Evolutionary conservation across 768 basidiomycete species (phyloP), one percentile per base, ranked within the genome.

Genomic region (Boletus bicolor): DNA sequence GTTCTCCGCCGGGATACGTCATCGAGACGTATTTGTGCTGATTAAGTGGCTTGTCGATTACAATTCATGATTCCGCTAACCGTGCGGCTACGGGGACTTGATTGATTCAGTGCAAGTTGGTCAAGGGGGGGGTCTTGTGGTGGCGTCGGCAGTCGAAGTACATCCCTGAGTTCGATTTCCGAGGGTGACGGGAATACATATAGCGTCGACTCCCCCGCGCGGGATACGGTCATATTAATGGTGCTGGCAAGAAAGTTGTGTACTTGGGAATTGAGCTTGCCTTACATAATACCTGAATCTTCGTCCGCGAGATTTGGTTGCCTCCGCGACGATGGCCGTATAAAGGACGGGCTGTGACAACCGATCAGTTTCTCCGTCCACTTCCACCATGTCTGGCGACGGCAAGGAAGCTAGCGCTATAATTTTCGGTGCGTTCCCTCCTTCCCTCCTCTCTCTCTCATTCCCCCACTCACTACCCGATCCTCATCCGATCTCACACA

Each of bases 351-450:
- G 38, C 15, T 42, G 44, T 51, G 57, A 65, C 58, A 41, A 69
- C 63, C 57, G 63, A 71, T 67, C 63, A 53, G 38, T 38, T 26
- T 50, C 49, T 44, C 42, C 49, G 41, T 53, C 35, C 55, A 53
- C 53, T 28, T 49, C 49, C 52, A 62, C 46, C 53, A 79, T 78
- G 79, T 63, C 77, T 41, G 32, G 19, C 51, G 53, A 38, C 43
- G 44, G 45, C 51, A 68, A 67, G 42, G 82, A 79, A 59, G 89
- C 89, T 14, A 83, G 73, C 71, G 90, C 81, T 39, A 79, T 93
- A 63, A 85, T 93, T 61, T 86, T 91, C 62, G 91, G 91, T 91
- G 56, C 59, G 83, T 71, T 7, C 73, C 15, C 36, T 43, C 53
- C 21, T 24, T 17, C 49, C 48, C 30, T 43, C 32, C 41, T 11